Conservation (phyloP, 495 filamentous ascomycete species). For the Aspergillus steynii region DNA sequence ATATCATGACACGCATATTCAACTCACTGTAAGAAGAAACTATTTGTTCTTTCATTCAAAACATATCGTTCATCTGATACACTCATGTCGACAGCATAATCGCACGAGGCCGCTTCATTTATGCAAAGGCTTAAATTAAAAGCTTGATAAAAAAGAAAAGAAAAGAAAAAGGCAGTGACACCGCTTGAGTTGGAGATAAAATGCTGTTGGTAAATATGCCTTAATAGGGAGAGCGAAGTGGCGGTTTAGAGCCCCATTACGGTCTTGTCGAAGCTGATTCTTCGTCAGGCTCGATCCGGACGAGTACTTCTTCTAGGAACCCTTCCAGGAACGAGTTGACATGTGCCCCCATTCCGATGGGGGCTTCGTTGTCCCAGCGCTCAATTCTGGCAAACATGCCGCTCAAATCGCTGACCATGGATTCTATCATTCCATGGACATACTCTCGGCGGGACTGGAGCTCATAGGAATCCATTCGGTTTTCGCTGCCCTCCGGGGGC, state of each 20-base stretch:
- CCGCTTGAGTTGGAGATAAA: not conserved
- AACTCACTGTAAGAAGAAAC: not conserved
- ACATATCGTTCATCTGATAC: not conserved
- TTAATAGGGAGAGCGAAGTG: not conserved
- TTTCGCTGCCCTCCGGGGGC: conserved; percentile 8
- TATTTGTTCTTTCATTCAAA: conserved; percentile 1
- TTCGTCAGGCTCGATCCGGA: conserved; percentile 84
- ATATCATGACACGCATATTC: conserved; percentile 11
- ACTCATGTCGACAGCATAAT: not conserved
- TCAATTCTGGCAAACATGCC: conserved; percentile 85
- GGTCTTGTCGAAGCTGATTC: conserved; percentile 31
- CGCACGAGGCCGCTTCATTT: too few species aligned
- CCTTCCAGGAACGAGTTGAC: conserved; percentile 86
- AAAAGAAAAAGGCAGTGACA: too few species aligned
- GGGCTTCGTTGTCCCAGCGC: conserved; percentile 74
- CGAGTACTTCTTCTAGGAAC: conserved; percentile 91
- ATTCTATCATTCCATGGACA: conserved; percentile 78
- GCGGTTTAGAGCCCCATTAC: not conserved
- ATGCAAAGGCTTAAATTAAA: too few species aligned
- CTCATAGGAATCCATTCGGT: conserved; percentile 15
- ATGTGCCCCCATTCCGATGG: conserved; percentile 88
- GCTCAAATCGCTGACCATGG: conserved; percentile 72
- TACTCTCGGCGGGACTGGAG: conserved; percentile 57
- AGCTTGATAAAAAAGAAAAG: too few species aligned
- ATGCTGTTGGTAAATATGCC: not conserved